Evolutionary conservation across 1,284 basidiomycete species (phyloP).

Genomic region (Coniferiporia weirii): DNA sequence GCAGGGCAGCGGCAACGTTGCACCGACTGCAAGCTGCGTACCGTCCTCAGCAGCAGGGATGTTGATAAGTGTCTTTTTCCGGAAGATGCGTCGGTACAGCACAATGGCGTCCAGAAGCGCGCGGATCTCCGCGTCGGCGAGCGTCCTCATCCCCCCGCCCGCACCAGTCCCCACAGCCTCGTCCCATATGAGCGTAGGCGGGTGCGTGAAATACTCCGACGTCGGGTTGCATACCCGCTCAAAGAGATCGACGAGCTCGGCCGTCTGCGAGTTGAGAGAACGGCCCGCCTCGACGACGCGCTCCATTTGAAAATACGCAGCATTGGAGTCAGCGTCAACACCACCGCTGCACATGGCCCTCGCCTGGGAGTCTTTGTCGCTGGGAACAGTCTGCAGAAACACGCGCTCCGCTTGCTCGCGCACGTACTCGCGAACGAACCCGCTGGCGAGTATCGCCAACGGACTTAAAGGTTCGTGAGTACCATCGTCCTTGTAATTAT

Average conservation of each 20-base stretch:
- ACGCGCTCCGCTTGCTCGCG: conserved; percentile 44
- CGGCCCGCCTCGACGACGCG: conserved; percentile 51
- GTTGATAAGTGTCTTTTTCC: conserved; percentile 30
- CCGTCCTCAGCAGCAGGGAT: background rate
- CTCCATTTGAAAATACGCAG: conserved; percentile 35
- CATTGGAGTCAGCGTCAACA: conserved; percentile 32
- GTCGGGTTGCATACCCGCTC: conserved; percentile 41
- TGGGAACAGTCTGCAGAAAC: conserved; percentile 46
- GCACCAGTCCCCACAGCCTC: conserved; percentile 25
- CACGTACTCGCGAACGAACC: conserved; percentile 44
- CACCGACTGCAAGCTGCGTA: background rate
- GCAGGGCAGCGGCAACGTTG: background rate
- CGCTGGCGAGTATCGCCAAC: conserved; percentile 44
- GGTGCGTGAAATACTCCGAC: background rate
- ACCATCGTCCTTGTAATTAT: background rate
- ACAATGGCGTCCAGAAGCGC: conserved; percentile 50
- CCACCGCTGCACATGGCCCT: background rate
- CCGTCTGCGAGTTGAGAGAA: conserved; percentile 54
- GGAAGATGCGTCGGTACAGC: conserved; percentile 55
- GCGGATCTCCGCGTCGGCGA: conserved; percentile 25
- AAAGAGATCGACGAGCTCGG: conserved; percentile 46
- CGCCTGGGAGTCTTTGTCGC: conserved; percentile 25
- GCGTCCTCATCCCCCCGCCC: conserved; percentile 21
- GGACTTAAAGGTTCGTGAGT: conserved; percentile 26
- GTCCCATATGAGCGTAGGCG: background rate